Conservation (phyloP, 164 flowering plant species). For the Piper betle region DNA sequence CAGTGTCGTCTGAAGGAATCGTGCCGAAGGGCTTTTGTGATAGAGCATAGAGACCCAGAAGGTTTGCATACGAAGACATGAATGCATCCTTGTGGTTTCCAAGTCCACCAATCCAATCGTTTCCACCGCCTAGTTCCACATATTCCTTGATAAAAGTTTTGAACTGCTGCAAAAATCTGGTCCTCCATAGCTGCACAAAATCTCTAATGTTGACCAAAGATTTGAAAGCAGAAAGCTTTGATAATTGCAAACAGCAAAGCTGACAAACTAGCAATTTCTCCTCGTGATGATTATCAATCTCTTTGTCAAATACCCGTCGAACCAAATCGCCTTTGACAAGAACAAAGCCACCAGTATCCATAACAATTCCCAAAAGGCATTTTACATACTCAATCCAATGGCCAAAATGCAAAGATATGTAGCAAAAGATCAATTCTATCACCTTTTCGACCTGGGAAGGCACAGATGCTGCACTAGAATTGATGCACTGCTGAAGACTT, state of each 20-base stretch:
- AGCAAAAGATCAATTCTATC: slow-evolving; percentile 56
- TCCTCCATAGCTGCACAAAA: slow-evolving; percentile 48
- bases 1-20: slow-evolving; percentile 9
- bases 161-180: slow-evolving; percentile 43
- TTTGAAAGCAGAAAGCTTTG: slow-evolving; percentile 34
- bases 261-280: slow-evolving; percentile 75
- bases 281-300: slow-evolving; percentile 93
- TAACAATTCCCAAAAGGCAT: slow-evolving; percentile 39
- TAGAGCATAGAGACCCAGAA: slow-evolving; percentile 64
- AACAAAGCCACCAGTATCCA: slow-evolving; percentile 31
- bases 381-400: slow-evolving; percentile 65
- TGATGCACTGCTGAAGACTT: slow-evolving; percentile 48
- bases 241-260: slow-evolving; percentile 67
- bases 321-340: slow-evolving; percentile 57
- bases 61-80: slow-evolving; percentile 57
- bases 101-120: slow-evolving; percentile 77
- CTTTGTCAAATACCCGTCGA: slow-evolving; percentile 88
- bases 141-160: slow-evolving; percentile 28
- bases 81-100: slow-evolving; percentile 95
- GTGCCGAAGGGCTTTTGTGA: slow-evolving; percentile 41
- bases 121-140: slow-evolving; percentile 14
- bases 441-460: slow-evolving; percentile 81
- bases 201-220: slow-evolving; percentile 13
- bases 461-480: slow-evolving; percentile 17
- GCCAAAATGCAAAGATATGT: slow-evolving; percentile 65